These are phyloP conservation scores for Trypethelium eluteriae DNA, from an alignment of 495 filamentous ascomycete genomes.

Conservation along the genomic window DNA sequence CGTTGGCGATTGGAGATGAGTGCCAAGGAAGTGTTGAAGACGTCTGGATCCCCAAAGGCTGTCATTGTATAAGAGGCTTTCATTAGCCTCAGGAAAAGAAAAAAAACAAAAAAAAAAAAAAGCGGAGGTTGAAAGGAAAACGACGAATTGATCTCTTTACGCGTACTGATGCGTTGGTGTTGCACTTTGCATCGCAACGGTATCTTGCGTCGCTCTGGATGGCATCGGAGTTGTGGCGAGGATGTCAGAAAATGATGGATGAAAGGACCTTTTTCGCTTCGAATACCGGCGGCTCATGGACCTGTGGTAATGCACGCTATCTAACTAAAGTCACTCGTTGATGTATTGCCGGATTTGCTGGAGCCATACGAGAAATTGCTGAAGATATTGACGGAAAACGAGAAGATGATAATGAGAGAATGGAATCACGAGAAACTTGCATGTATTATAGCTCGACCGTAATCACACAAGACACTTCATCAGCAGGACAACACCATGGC, in stretches of 20 bases:
- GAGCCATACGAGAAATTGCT: not conserved
- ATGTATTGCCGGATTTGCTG: slow-evolving; percentile 8
- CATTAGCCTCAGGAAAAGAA: not conserved
- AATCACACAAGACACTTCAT: not conserved
- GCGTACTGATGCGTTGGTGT: not conserved
- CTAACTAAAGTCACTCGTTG: not conserved
- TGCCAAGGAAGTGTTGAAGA: slow-evolving; percentile 11
- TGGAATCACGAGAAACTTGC: not conserved
- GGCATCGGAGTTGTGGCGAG: not conserved
- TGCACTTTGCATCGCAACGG: not conserved
- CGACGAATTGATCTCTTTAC: not conserved
- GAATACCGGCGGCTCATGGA: not conserved
- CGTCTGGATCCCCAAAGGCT: slow-evolving; percentile 2
- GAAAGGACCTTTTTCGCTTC: not conserved
- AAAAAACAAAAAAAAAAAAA: not conserved
- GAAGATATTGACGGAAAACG: not conserved
- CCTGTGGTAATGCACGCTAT: not conserved
- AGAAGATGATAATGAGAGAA: not conserved
- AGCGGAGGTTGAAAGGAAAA: not conserved
- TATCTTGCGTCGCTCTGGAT: not conserved
- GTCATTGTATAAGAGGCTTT: not conserved
- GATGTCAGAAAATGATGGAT: not conserved
- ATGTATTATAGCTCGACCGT: not conserved
- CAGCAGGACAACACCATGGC: too few species aligned
- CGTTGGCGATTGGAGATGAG: not conserved